Conservation (phyloP, 176 grass and related monocot species). For the Eremochloa ophiuroides region DNA sequence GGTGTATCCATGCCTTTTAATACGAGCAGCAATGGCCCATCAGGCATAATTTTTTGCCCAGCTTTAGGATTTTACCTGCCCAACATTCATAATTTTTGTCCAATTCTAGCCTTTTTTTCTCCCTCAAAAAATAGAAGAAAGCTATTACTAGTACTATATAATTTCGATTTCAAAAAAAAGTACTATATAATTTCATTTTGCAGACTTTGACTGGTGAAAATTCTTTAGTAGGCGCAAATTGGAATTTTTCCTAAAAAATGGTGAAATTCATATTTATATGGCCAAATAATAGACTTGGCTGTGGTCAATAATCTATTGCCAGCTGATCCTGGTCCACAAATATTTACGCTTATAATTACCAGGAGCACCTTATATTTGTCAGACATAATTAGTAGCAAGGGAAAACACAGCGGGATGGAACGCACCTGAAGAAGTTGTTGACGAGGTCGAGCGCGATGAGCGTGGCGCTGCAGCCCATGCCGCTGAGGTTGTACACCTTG, state of each 20-base stretch:
- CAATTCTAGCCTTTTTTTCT: no score
- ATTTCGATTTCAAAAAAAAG: no score
- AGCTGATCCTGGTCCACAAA: no score
- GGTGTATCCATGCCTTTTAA: neutral
- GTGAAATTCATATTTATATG: neutral
- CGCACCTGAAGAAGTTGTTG: constrained; percentile 58
- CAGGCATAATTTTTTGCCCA: neutral
- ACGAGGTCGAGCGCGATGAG: constrained; percentile 83
- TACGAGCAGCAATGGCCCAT: neutral
- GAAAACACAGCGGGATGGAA: no score
- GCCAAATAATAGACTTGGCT: neutral
- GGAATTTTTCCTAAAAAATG: neutral
- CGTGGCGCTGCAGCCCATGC: constrained; percentile 92
- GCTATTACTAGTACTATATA: no score
- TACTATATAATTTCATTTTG: no score
- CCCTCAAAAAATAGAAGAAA: no score
- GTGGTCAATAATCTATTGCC: neutral
- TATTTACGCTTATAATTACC: no score
- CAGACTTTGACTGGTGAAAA: neutral
- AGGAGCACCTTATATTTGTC: no score
- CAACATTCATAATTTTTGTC: no score
- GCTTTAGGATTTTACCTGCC: neutral
- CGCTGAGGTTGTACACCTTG: constrained; percentile 74
- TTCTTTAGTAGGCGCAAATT: neutral
- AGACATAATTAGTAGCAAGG: no score